Evolutionary conservation across 306 rosid species (phyloP).

Genomic region (Trifolium pratense): DNA sequence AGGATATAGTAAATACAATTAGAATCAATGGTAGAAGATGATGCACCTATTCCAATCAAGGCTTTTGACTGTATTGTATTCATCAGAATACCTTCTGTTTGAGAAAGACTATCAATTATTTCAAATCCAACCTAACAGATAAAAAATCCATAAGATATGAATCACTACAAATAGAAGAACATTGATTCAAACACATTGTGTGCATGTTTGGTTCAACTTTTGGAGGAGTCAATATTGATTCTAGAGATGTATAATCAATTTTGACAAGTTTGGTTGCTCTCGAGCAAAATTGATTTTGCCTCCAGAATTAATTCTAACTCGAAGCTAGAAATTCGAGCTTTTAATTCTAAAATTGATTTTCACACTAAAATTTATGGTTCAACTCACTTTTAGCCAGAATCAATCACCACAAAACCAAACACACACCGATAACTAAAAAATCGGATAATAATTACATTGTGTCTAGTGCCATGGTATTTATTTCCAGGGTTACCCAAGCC

Average conservation of each 20-base stretch:
- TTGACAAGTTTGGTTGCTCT: too few species aligned
- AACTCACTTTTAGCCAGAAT: too few species aligned
- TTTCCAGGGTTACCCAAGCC: slow-evolving; percentile 97
- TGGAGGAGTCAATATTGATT: not conserved
- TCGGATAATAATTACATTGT: slow-evolving; percentile 62
- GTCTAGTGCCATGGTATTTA: slow-evolving; percentile 89
- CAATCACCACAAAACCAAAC: not conserved
- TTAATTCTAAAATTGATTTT: not conserved
- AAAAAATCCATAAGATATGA: slow-evolving; percentile 36
- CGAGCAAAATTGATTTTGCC: not conserved
- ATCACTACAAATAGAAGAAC: not conserved
- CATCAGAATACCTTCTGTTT: slow-evolving; percentile 73
- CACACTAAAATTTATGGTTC: too few species aligned
- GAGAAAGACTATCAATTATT: slow-evolving; percentile 71
- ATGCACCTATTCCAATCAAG: slow-evolving; percentile 82
- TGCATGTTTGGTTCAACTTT: not conserved
- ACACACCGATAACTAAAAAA: too few species aligned
- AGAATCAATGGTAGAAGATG: slow-evolving; percentile 28
- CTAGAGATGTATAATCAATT: too few species aligned
- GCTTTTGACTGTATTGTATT: slow-evolving; percentile 92
- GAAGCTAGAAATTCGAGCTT: not conserved
- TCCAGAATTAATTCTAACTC: too few species aligned
- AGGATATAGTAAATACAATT: not conserved
- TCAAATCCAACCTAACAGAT: slow-evolving; percentile 82
- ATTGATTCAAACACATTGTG: not conserved